phyloP scores from a whole-genome alignment of 768 basidiomycete genomes.

The Kwoniella newhampshirensis region DNA sequence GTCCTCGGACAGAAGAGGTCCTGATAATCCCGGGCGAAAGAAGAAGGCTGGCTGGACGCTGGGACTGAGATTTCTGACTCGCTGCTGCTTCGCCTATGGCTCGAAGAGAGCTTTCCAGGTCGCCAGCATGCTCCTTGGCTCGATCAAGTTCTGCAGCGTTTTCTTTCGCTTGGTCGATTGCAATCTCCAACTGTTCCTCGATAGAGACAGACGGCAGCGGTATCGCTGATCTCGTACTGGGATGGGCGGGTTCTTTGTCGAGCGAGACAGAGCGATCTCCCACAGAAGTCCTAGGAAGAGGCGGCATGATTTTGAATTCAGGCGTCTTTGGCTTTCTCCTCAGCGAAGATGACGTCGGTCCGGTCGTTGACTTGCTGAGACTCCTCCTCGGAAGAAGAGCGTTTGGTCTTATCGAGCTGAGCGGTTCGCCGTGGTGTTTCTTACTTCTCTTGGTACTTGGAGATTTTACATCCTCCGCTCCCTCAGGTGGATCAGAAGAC shows the following conservation, averaged over 20 bases:
- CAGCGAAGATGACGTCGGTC: neutral
- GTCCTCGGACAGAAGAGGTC: slow-evolving; percentile 1
- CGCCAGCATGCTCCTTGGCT: neutral
- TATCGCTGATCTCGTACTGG: neutral
- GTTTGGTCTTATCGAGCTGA: too few relatives aligned
- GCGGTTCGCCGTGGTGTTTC: too few relatives aligned
- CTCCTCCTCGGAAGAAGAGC: too few relatives aligned
- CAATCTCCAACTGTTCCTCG: neutral
- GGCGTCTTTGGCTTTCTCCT: slow-evolving; percentile 1
- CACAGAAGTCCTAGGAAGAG: slow-evolving; percentile 6
- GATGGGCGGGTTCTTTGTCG: neutral
- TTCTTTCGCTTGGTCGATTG: neutral
- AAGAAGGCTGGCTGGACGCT: neutral
- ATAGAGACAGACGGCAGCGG: neutral
- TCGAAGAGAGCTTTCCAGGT: neutral
- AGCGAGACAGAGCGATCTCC: neutral
- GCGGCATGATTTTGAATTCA: neutral
- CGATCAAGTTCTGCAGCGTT: neutral
- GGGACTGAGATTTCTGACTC: slow-evolving; percentile 5
- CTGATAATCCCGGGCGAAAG: slow-evolving; percentile 5
- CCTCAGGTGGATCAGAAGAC: slow-evolving; percentile 8
- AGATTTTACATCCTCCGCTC: neutral
- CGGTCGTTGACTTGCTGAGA: slow-evolving; percentile 6
- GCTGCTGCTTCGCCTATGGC: slow-evolving; percentile 6
- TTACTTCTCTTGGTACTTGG: neutral